phyloP scores from a whole-genome alignment of 2,329 filamentous ascomycete genomes.

The Gaeumannomyces sp. region DNA sequence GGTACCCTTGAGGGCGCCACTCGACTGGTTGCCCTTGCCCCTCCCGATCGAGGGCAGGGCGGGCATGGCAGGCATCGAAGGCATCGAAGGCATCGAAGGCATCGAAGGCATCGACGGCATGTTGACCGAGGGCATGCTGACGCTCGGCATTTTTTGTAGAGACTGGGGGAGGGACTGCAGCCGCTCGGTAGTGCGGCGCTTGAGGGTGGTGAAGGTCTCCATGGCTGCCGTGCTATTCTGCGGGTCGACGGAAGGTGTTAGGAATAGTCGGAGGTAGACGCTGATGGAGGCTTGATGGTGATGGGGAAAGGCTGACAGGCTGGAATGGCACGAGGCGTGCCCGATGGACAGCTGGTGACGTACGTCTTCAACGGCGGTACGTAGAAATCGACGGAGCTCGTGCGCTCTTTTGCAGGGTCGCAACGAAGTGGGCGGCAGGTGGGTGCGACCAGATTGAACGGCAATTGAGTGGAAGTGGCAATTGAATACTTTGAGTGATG shows the following conservation, averaged over 20 bases:
- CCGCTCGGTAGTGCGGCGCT: conserved; percentile 49
- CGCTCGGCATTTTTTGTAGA: conserved; percentile 18
- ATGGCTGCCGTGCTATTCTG: conserved; percentile 23
- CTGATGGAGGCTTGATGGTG: too few relatives aligned
- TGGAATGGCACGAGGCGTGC: too few relatives aligned
- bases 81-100: conserved; percentile 18
- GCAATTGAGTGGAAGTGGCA: too few relatives aligned
- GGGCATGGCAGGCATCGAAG: neutral
- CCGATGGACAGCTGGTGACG: conserved; percentile 1
- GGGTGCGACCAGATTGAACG: too few relatives aligned
- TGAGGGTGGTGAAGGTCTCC: conserved; percentile 48
- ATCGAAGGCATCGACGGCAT: conserved; percentile 16
- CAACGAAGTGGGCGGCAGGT: too few relatives aligned
- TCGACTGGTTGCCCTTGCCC: conserved; percentile 8
- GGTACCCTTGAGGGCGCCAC: conserved; percentile 43
- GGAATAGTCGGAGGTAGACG: too few relatives aligned
- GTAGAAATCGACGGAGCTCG: too few relatives aligned
- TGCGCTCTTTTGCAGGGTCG: too few relatives aligned
- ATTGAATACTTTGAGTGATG: too few relatives aligned
- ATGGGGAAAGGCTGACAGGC: too few relatives aligned
- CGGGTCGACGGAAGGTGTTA: too few relatives aligned
- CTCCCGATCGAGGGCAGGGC: conserved; percentile 9
- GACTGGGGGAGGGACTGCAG: conserved; percentile 43
- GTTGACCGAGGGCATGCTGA: conserved; percentile 8
- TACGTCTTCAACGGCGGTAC: conserved; percentile 1